Evolutionary conservation across 345 rosid species (phyloP).

Genomic region (Hibiscus syriacus): DNA sequence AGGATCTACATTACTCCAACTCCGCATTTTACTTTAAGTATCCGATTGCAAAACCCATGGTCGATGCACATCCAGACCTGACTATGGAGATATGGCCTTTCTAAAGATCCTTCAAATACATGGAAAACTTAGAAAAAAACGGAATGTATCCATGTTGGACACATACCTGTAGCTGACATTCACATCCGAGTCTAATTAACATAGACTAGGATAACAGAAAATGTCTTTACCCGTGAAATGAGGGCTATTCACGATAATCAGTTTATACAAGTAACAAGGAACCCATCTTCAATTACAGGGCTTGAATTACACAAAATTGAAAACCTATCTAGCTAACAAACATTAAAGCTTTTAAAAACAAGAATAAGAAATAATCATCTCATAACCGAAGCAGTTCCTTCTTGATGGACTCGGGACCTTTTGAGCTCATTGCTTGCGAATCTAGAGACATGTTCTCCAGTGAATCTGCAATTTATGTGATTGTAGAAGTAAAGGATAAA

Average conservation of each 20-base stretch:
- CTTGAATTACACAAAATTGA: background rate
- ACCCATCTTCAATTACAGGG: background rate
- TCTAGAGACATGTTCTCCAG: constrained; percentile 50
- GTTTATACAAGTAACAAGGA: background rate
- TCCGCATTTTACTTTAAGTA: background rate
- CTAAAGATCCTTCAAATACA: background rate
- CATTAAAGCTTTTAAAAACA: background rate
- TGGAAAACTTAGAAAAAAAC: background rate
- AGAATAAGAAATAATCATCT: background rate
- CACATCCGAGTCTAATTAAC: too few species aligned
- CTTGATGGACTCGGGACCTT: constrained; percentile 22
- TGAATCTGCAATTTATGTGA: constrained; percentile 52
- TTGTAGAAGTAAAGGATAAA: constrained; percentile 25
- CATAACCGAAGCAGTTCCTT: constrained; percentile 28
- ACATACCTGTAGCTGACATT: background rate
- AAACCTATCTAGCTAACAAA: background rate
- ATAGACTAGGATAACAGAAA: background rate
- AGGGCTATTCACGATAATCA: background rate
- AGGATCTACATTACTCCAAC: background rate
- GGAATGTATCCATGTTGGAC: background rate
- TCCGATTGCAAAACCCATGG: background rate
- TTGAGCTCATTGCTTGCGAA: constrained; percentile 34
- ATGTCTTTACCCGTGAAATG: background rate
- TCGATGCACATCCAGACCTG: too few species aligned
- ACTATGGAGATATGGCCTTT: background rate